Conservation (phyloP, 208 protist genomes). For the Acanthamoeba lugdunensis region DNA sequence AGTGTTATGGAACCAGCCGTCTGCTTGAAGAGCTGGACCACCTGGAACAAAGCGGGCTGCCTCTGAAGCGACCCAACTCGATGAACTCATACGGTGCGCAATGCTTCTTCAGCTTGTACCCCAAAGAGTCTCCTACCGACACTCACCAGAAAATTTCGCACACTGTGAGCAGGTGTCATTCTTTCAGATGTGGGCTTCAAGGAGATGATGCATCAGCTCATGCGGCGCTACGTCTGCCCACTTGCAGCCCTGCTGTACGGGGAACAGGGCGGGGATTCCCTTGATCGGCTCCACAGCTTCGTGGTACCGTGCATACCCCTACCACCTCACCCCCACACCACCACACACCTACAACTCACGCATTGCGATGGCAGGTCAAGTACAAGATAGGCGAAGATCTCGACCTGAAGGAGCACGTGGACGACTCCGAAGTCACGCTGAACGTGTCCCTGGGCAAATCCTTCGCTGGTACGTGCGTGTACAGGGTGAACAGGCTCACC, state of each 20-base stretch:
- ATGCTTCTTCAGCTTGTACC: neutral
- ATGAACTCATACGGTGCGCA: conserved; percentile 39
- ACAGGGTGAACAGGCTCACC: neutral
- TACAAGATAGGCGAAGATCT: conserved; percentile 62
- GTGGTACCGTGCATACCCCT: neutral
- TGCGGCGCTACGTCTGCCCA: conserved; percentile 23
- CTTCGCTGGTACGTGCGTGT: neutral
- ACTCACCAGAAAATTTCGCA: too few species aligned
- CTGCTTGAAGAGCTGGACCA: conserved; percentile 56
- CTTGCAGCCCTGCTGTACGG: neutral
- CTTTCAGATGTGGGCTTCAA: conserved; percentile 41
- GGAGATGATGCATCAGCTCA: conserved; percentile 42
- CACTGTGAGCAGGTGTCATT: conserved; percentile 10
- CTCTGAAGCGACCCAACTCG: conserved; percentile 51
- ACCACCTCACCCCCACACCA: neutral
- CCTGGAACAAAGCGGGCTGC: conserved; percentile 29
- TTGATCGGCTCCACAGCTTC: conserved; percentile 60
- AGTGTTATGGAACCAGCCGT: neutral
- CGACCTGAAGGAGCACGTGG: conserved; percentile 63
- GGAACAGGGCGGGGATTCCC: neutral
- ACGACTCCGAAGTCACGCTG: conserved; percentile 56
- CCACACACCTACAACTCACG: neutral
- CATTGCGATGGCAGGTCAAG: neutral
- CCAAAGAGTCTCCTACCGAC: too few species aligned
- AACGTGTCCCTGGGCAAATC: conserved; percentile 63